Base-by-base conservation (phyloP, 306 rosid genomes). In the Vigna reflexopilosa region DNA sequence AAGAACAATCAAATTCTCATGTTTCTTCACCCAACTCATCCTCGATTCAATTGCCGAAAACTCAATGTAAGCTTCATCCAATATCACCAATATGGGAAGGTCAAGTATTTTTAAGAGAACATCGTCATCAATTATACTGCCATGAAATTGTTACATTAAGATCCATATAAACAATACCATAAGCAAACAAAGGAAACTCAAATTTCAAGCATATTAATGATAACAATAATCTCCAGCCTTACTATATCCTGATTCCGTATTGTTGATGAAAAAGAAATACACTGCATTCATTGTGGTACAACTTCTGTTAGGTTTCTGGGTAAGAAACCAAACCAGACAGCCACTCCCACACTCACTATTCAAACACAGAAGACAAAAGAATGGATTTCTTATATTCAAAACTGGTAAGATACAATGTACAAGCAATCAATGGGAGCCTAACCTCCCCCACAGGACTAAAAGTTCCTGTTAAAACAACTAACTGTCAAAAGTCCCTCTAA, bases 41-140 rank as follows among this genome's bases (percentile, higher is more conserved):
- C 73, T 89, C 19, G 98, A 86, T 73, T 76, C 80, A 28, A 90
- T 79, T 69, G 82, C 80, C 28, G 98, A 89, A 83, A 95, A 95
- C 84, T 95, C 99, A 62, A 95, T 83, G 82, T 95, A 95, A 52
- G 99, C 99, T 88, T 95, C 98, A 85, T 95, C 98, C 68, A 95
- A 91, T 49, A 95, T 90, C 82, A 95, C 99, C 81, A 95, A 65
- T 84, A 95, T 52, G 48, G 99, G 99, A 76, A 95, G 99, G 78
- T 91, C 90, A 32, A 95, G 97, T 76, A 95, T 87, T 83, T 89
- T 85, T 84, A 93, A 68, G 81, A 95, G 98, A 88, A 45, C 86
- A 57, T 89, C 90, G 49, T 91, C 98, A 62, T 80, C 85, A 78
- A 95, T 93, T 87, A 95, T 77, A 82, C 98, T 93, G 98, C 84